phyloP scores from a whole-genome alignment of 2,329 filamentous ascomycete genomes.

The Pseudogymnoascus sp. region DNA sequence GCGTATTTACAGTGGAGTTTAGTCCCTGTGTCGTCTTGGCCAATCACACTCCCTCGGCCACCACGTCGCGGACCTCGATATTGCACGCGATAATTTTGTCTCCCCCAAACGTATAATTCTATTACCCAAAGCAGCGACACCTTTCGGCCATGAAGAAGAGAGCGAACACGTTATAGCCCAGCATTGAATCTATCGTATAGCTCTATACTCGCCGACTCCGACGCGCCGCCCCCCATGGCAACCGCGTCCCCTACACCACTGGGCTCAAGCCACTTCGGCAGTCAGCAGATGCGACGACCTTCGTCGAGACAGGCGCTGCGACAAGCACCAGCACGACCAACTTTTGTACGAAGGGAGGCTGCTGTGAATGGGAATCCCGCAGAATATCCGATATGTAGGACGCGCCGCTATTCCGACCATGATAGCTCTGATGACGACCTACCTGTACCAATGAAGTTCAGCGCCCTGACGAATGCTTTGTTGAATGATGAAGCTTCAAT shows the following conservation, averaged over 20 bases:
- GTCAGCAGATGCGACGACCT: constrained; percentile 41
- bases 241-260: constrained; percentile 50
- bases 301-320: constrained; percentile 47
- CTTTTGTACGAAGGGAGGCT: constrained; percentile 15
- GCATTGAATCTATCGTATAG: not conserved
- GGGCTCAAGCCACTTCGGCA: constrained; percentile 39
- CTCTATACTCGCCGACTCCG: not conserved
- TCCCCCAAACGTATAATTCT: not conserved
- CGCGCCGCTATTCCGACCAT: constrained; percentile 49
- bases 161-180: not conserved
- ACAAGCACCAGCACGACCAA: constrained; percentile 40
- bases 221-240: constrained; percentile 35
- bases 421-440: constrained; percentile 96
- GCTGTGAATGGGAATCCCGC: constrained; percentile 4
- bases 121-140: not conserved
- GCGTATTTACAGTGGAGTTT: not conserved
- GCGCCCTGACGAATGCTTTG: constrained; percentile 81
- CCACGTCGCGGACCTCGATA: not conserved
- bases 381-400: constrained; percentile 16
- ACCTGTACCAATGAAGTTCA: constrained; percentile 85
- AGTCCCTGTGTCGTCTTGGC: not conserved
- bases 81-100: not conserved
- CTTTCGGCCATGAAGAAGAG: not conserved
- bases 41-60: not conserved
- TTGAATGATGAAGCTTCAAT: constrained; percentile 51